phyloP scores from a whole-genome alignment of 2,329 filamentous ascomycete species.

The Alternaria brassicae region DNA sequence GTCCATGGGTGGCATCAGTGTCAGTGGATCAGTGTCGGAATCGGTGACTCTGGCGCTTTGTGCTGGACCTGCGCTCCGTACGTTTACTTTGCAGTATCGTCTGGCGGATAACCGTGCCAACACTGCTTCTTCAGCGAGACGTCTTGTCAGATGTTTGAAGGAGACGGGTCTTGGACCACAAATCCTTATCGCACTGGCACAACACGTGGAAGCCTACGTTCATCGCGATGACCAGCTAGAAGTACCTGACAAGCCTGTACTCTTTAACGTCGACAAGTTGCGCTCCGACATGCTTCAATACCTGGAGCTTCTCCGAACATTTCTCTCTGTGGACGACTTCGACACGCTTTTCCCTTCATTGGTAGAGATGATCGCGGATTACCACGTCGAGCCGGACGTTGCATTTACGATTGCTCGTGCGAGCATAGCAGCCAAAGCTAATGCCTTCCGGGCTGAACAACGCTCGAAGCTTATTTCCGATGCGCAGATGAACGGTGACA shows the following conservation, averaged over 20 bases:
- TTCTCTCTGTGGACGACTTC: constrained; percentile 77
- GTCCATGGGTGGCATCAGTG: constrained; percentile 92
- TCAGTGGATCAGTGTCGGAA: constrained; percentile 87
- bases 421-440: constrained; percentile 64
- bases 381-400: constrained; percentile 78
- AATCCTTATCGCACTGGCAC: constrained; percentile 86
- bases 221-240: constrained; percentile 76
- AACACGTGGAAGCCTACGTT: constrained; percentile 86
- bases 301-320: constrained; percentile 84
- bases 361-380: constrained; percentile 75
- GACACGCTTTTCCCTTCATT: constrained; percentile 79
- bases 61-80: constrained; percentile 79
- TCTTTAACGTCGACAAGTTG: constrained; percentile 88
- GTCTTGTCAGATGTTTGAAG: constrained; percentile 79
- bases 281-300: constrained; percentile 87
- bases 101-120: constrained; percentile 84
- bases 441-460: constrained; percentile 47
- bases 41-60: constrained; percentile 86
- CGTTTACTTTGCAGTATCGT: constrained; percentile 77
- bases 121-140: constrained; percentile 74
- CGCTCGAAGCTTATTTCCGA: constrained; percentile 24
- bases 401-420: constrained; percentile 85
- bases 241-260: constrained; percentile 86
- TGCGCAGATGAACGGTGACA: constrained; percentile 60
- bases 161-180: constrained; percentile 80